Conservation (phyloP, 495 filamentous ascomycete genomes). For the Penicillium bovifimosum region DNA sequence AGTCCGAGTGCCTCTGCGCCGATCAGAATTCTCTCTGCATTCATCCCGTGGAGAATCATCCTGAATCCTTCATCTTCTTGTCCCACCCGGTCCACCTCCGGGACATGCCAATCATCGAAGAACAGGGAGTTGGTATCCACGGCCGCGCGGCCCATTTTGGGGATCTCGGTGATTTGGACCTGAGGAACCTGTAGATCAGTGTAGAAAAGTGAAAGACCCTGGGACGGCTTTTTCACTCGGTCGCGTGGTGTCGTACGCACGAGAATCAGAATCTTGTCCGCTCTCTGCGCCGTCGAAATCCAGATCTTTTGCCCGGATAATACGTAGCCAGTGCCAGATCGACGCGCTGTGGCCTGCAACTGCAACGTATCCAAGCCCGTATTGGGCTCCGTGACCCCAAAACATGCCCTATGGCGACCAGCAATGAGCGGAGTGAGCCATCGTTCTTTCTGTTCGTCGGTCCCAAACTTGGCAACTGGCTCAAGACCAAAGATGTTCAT, state of each 20-base stretch:
- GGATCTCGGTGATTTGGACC: conserved; percentile 19
- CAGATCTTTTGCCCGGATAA: conserved; percentile 74
- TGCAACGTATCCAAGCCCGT: conserved; percentile 68
- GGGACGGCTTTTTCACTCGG: conserved; percentile 55
- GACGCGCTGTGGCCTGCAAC: conserved; percentile 53
- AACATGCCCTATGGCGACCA: conserved; percentile 55
- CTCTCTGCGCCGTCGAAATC: conserved; percentile 73
- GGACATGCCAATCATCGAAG: conserved; percentile 65
- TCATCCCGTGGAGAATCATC: conserved; percentile 75
- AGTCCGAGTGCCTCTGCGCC: conserved; percentile 72
- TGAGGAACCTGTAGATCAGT: conserved; percentile 56
- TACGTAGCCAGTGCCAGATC: conserved; percentile 43
- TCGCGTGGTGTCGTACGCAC: conserved; percentile 65
- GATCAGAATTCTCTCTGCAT: conserved; percentile 69
- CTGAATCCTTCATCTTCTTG: conserved; percentile 65
- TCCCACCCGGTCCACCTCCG: conserved; percentile 55
- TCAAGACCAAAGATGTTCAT: conserved; percentile 74
- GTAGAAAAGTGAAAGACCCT: conserved; percentile 70
- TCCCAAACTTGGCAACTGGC: conserved; percentile 65
- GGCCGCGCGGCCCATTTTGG: conserved; percentile 70
- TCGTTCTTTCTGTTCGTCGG: conserved; percentile 47
- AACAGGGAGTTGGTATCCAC: conserved; percentile 77
- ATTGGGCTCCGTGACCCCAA: conserved; percentile 61
- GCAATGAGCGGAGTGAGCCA: conserved; percentile 60
- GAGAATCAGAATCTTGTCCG: conserved; percentile 66